Evolutionary conservation across 257 asterid species (phyloP), one percentile per base, ranked within the genome.

Genomic region (Gentiana macrophylla): DNA sequence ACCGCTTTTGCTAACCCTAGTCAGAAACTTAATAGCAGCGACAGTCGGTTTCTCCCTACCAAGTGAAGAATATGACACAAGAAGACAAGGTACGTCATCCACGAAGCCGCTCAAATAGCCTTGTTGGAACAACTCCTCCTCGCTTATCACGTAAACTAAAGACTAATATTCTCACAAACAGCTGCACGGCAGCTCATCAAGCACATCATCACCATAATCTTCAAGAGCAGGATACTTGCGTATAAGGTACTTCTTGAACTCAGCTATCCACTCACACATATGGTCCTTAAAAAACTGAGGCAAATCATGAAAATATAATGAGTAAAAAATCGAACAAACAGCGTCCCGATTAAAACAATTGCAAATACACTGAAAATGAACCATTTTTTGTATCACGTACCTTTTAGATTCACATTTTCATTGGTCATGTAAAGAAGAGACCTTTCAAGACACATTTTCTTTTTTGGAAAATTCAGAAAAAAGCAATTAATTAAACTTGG

Each of bases 261-360:
- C 97, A 56, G 50, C 48, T 97, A 92, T 80, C 97, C 99, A 92
- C 65, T 88, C 95, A 60, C 69, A 76, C 93, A 92, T 77, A 67
- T 83, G 94, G 60, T 88, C 94, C 84, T 88, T 95, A 52, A 87
- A 92, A 71, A 87, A 88, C 79, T 85, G 91, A 0, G 94, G 97
- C 74, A 81, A 64, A 56, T 83, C 94, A 74, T 78, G 74, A 68
- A 74, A 85, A 67, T 88, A 84, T 59, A 92, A 69, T 2, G 98
- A 92, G 73, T 71, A 77, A 66, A 92, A 88, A 32, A 88, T 78
- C 72, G 86, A 74, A 70, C 98, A 92, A n/a, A n/a, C n/a, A n/a
- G n/a, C n/a, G n/a, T n/a, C n/a, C n/a, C n/a, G n/a, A n/a, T n/a
- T n/a, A n/a, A n/a, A n/a, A n/a, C n/a, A n/a, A n/a, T n/a, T n/a